Base-by-base conservation (phyloP, 1,139 yeast genomes). In the Geotrichum citri-aurantii region DNA sequence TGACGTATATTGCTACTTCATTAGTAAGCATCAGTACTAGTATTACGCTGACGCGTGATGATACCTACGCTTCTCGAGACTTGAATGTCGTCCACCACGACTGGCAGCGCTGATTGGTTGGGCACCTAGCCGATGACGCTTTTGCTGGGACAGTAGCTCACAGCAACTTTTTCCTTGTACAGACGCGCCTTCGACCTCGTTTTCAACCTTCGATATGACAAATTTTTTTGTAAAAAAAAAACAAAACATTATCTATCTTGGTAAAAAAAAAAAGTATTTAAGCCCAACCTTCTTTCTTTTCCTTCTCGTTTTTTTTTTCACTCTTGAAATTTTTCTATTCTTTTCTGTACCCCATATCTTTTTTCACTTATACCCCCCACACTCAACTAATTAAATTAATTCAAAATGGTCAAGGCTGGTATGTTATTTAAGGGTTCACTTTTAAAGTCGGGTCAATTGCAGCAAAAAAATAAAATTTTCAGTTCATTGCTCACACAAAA, bases 371-470 rank as follows among this genome's bases (percentile, higher is more conserved):
- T 14, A 12, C 23, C 37, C 23, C 40, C 21, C 48, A 31, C 27
- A 48, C 26, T 33, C 26, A 37, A 29, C 11, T 33, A 21, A 24
- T n/a, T 19, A 52, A 26, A 26, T 6, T 14, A 21, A 49, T 49
- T 37, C 33, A 52, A 31, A 52, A 55, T 55, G 57, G 57, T 55
- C 37, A 55, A 55, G 37, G 57, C 57, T 50, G 54, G 54, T 51
- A 51, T 24, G 54, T 42, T 19, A 21, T 21, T 37, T 19, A 10
- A 26, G 21, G n/a, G 8, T 21, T 14, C 5, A 12, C 33, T 46
- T 8, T n/a, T 11, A 46, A 8, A 21, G 5, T 19, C 7, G 4
- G 7, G 29, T 26, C 29, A 26, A n/a, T n/a, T n/a, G n/a, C n/a
- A n/a, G n/a, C n/a, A n/a, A n/a, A n/a, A n/a, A n/a, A n/a, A n/a